Evolutionary conservation across 2,329 filamentous ascomycete genomes (phyloP).

Genomic region (Periconia macrospinosa): DNA sequence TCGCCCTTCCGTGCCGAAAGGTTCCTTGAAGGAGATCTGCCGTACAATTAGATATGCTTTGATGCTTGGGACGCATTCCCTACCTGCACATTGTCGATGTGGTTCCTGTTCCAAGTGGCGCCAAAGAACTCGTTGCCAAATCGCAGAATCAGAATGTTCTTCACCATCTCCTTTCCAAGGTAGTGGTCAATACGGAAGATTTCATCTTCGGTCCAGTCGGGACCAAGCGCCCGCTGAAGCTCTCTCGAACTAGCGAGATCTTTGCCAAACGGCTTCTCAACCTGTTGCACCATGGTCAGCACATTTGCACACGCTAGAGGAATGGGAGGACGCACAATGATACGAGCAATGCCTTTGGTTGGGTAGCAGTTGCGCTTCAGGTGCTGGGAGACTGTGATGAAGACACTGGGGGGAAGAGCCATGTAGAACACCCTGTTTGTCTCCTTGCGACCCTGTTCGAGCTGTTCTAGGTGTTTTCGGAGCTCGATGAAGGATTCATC

Average conservation of each 20-base stretch:
- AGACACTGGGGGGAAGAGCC: constrained; percentile 95
- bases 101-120: constrained; percentile 97
- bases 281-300: constrained; percentile 54
- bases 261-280: constrained; percentile 99
- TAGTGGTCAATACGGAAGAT: constrained; percentile 99
- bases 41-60: constrained; percentile 12
- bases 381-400: constrained; percentile 96
- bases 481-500: constrained; percentile 90
- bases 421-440: constrained; percentile 98
- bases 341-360: constrained; percentile 82
- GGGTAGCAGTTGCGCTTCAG: constrained; percentile 98
- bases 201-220: constrained; percentile 98
- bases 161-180: constrained; percentile 99
- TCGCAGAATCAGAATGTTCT: constrained; percentile 96
- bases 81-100: constrained; percentile 96
- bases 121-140: constrained; percentile 99
- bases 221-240: constrained; percentile 90
- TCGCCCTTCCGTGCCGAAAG: constrained; percentile 95
- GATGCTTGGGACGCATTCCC: not conserved
- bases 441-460: constrained; percentile 81
- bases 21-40: constrained; percentile 96
- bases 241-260: constrained; percentile 92
- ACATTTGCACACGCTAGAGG: constrained; percentile 6
- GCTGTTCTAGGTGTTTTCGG: constrained; percentile 79
- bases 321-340: constrained; percentile 69